phyloP scores from a whole-genome alignment of 2,329 filamentous ascomycete genomes.

The Alternaria incomplexa region DNA sequence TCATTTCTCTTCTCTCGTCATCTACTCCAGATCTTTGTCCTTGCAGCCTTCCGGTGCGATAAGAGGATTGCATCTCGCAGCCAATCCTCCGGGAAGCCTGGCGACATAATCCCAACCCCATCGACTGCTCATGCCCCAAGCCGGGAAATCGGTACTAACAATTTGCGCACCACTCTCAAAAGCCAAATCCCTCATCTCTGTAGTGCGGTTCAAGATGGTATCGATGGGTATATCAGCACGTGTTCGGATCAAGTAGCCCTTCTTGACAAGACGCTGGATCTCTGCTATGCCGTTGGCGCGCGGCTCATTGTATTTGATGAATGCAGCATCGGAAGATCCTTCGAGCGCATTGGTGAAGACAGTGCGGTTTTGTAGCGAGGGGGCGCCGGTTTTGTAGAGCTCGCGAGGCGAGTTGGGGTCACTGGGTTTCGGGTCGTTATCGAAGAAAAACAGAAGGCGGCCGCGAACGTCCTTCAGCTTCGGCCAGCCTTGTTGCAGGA shows the following conservation, averaged over 20 bases:
- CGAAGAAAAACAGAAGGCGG: slow-evolving; percentile 59
- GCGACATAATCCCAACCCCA: slow-evolving; percentile 57
- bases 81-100: slow-evolving; percentile 33
- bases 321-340: slow-evolving; percentile 55
- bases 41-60: slow-evolving; percentile 45
- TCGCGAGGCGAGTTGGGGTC: slow-evolving; percentile 41
- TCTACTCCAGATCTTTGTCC: slow-evolving; percentile 33
- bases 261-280: slow-evolving; percentile 54
- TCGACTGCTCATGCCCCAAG: slow-evolving; percentile 54
- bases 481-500: slow-evolving; percentile 58
- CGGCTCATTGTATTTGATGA: slow-evolving; percentile 59
- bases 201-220: slow-evolving; percentile 52
- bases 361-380: slow-evolving; percentile 52
- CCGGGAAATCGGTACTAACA: slow-evolving; percentile 58
- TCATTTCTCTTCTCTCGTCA: neutral
- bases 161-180: slow-evolving; percentile 58
- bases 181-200: slow-evolving; percentile 52
- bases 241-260: slow-evolving; percentile 59
- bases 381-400: slow-evolving; percentile 48
- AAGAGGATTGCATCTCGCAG: slow-evolving; percentile 49
- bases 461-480: slow-evolving; percentile 53
- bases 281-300: slow-evolving; percentile 43
- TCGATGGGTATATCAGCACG: slow-evolving; percentile 55
- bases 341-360: slow-evolving; percentile 58
- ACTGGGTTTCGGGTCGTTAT: slow-evolving; percentile 52